phyloP scores from a whole-genome alignment of 2,329 filamentous ascomycete genomes.

The Teratosphaeria destructans region DNA sequence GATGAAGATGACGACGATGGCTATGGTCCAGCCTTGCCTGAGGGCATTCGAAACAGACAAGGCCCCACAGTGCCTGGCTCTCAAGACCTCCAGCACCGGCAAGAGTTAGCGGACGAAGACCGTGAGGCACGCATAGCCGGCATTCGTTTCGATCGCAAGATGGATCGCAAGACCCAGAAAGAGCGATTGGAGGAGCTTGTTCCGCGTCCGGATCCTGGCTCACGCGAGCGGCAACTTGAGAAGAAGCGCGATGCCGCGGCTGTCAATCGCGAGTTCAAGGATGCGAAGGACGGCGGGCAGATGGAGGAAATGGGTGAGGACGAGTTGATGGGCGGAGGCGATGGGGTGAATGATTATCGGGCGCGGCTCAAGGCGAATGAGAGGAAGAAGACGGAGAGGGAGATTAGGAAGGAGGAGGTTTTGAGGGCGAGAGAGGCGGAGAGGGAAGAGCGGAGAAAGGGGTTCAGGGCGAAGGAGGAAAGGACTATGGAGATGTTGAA shows the following conservation, averaged over 20 bases:
- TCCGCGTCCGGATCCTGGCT: conserved; percentile 73
- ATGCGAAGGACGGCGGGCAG: conserved; percentile 48
- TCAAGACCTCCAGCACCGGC: conserved; percentile 59
- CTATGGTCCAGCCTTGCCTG: conserved; percentile 42
- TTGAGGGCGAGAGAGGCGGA: conserved; percentile 65
- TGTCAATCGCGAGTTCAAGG: conserved; percentile 61
- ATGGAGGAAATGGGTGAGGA: conserved; percentile 55
- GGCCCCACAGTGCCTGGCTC: conserved; percentile 58
- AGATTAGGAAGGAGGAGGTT: conserved; percentile 72
- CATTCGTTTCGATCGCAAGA: conserved; percentile 51
- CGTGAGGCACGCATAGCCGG: conserved; percentile 36
- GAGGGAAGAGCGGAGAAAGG: conserved; percentile 63
- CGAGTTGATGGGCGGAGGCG: conserved; percentile 64
- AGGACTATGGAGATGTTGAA: conserved; percentile 73
- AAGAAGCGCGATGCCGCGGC: conserved; percentile 67
- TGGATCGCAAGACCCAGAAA: conserved; percentile 57
- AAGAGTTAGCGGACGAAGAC: conserved; percentile 43
- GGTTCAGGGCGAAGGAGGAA: conserved; percentile 67
- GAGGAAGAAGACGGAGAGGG: conserved; percentile 70
- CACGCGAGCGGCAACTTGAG: conserved; percentile 73
- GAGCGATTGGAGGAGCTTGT: conserved; percentile 69
- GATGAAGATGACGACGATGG: conserved; percentile 45
- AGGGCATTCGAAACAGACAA: conserved; percentile 12
- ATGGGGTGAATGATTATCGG: conserved; percentile 56
- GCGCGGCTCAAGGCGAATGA: conserved; percentile 59